These are phyloP conservation scores for Gossypium anomalum DNA, from an alignment of 345 rosid species.

Conservation along the genomic window DNA sequence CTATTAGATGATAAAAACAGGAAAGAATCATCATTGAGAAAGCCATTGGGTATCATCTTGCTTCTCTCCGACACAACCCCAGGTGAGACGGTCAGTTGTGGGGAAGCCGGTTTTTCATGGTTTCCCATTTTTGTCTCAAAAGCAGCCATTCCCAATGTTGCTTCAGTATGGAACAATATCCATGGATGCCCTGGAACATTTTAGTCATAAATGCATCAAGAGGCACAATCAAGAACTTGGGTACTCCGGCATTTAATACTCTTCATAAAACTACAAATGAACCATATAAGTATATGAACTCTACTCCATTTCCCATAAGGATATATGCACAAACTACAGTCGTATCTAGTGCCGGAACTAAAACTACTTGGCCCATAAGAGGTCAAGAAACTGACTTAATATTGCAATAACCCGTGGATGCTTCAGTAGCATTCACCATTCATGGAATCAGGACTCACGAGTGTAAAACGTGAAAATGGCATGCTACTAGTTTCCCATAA, in stretches of 20 bases:
- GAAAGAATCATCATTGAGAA: background rate
- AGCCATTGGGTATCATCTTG: background rate
- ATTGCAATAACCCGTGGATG: background rate
- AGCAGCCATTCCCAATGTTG: background rate
- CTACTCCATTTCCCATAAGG: background rate
- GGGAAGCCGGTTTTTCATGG: background rate
- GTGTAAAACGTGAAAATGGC: background rate
- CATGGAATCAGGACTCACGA: background rate
- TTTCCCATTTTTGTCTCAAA: background rate
- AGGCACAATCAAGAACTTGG: background rate
- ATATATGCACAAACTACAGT: too few relatives aligned
- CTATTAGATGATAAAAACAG: slow-evolving; percentile 1
- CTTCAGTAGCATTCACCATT: background rate
- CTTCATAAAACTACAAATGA: background rate
- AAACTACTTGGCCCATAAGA: background rate
- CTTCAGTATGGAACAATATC: slow-evolving; percentile 12
- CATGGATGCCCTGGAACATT: slow-evolving; percentile 19
- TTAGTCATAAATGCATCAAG: slow-evolving; percentile 3
- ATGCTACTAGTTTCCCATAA: background rate
- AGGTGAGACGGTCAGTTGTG: slow-evolving; percentile 1
- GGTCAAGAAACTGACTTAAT: background rate
- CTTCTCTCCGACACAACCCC: background rate
- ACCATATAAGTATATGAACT: background rate
- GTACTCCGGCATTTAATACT: background rate
- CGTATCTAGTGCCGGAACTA: too few relatives aligned